Evolutionary conservation across 352 stramenopile genomes (phyloP), one percentile per base, ranked within the genome.

Genomic region (Globisporangium iwayamae): DNA sequence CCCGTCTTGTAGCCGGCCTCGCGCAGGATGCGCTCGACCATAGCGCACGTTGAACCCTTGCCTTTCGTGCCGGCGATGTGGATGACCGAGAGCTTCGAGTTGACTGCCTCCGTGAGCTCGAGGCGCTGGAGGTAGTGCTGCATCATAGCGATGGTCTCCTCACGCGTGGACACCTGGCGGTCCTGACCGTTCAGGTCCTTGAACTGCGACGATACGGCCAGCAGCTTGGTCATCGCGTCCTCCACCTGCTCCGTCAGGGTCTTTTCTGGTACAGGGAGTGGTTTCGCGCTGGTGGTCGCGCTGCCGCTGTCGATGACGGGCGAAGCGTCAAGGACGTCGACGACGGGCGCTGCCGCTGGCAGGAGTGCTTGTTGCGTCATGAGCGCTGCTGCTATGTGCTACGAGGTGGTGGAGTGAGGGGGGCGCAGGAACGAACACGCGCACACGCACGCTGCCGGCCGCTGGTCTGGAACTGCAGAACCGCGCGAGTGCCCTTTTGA

Each of bases 51-150:
- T 5, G 90, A 98, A 43, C 95, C 96, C 65, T 99, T 99, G 28
- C 96, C 96, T 71, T 99, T 99, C 20, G 96, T 99, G 18, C 96
- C 96, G 2, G 96, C 93, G 13, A 99, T 82, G 68, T 99, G 95
- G 28, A 99, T 67, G 14, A 96, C 82, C 32, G 83, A 91, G 46
- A 94, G 76, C 56, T 71, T 65, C 45, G 63, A 60, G 32, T 84
- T 77, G 60, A 88, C 71, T 18, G 71, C 57, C 18, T 75, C 68
- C 14, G 73, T 73, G 54, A 94, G 52, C 2, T 70, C 39, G 16
- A 92, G 67, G 1, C 83, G 80, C 48, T 74, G 56, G 20, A 94
- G 76, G 64, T 94, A 94, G 65, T 90, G 79, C 54, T 90, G 72
- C 85, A 94, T 91, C 83, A 94, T 89, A 34, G 56, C 69, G 62